These are phyloP conservation scores for Yamadazyma sp. DNA, from an alignment of 805 yeast genomes.

Conservation along the genomic window DNA sequence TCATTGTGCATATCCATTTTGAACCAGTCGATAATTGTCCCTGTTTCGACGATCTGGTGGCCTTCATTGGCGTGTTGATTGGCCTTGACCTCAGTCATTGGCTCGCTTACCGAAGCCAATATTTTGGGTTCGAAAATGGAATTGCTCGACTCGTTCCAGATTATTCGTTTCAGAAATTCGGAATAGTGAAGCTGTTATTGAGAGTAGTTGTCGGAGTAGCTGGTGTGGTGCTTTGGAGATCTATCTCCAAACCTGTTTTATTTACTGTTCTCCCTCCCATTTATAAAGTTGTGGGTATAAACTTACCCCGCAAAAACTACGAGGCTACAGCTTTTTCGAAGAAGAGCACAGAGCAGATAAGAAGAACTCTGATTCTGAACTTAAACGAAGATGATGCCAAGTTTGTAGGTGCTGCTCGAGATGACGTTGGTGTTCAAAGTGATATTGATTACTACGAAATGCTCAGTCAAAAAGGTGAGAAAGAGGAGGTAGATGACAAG, in stretches of 20 bases:
- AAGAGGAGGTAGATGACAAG: slow-evolving; percentile 4
- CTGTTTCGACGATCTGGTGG: slow-evolving; percentile 92
- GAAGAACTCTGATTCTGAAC: slow-evolving; percentile 42
- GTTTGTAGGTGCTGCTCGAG: slow-evolving; percentile 22
- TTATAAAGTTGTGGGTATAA: slow-evolving; percentile 42
- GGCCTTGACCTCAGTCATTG: slow-evolving; percentile 73
- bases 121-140: slow-evolving; percentile 20
- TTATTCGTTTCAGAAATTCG: slow-evolving; percentile 41
- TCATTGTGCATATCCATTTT: slow-evolving; percentile 66
- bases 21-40: slow-evolving; percentile 93
- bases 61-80: slow-evolving; percentile 82
- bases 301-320: slow-evolving; percentile 40
- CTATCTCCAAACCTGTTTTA: slow-evolving; percentile 65
- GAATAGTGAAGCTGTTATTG: slow-evolving; percentile 38
- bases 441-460: slow-evolving; percentile 44
- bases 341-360: slow-evolving; percentile 31
- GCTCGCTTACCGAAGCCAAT: slow-evolving; percentile 36
- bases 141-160: slow-evolving; percentile 40
- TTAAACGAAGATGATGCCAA: slow-evolving; percentile 24
- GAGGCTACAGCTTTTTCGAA: slow-evolving; percentile 38
- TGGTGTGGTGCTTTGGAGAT: slow-evolving; percentile 71
- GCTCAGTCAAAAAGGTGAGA: slow-evolving; percentile 28
- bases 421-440: slow-evolving; percentile 35
- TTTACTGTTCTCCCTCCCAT: slow-evolving; percentile 59
- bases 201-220: slow-evolving; percentile 64